phyloP scores from a whole-genome alignment of 805 yeast species.

The Saturnispora gosingensis region DNA sequence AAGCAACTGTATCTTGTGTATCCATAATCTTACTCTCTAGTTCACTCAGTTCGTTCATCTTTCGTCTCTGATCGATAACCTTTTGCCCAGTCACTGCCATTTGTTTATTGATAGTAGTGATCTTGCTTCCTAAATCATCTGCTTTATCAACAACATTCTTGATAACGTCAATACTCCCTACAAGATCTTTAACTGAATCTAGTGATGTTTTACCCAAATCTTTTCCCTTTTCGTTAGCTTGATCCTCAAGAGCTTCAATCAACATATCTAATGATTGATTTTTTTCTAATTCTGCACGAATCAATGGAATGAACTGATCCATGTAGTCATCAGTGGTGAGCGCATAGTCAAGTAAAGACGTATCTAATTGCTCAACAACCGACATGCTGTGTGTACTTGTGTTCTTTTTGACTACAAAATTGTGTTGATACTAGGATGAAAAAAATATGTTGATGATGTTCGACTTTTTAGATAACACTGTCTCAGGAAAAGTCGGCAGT shows the following conservation, averaged over 20 bases:
- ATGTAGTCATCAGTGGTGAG: constrained; percentile 57
- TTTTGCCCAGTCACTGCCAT: constrained; percentile 58
- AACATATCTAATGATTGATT: constrained; percentile 47
- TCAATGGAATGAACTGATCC: constrained; percentile 71
- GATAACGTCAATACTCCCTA: constrained; percentile 52
- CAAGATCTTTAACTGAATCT: constrained; percentile 46
- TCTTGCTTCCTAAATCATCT: constrained; percentile 42
- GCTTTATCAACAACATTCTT: constrained; percentile 52
- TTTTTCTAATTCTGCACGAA: constrained; percentile 49
- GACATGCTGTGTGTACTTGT: not conserved
- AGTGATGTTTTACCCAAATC: constrained; percentile 58
- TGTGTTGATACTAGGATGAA: not conserved
- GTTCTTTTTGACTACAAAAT: not conserved
- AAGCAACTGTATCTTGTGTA: constrained; percentile 56
- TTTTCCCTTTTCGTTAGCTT: constrained; percentile 50
- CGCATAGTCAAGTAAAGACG: constrained; percentile 26
- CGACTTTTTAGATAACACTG: not conserved
- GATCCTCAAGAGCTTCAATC: constrained; percentile 43
- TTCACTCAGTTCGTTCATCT: constrained; percentile 50
- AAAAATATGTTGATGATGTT: not conserved
- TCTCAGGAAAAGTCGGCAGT: not conserved
- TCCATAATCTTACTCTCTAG: constrained; percentile 60
- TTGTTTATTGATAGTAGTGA: constrained; percentile 46
- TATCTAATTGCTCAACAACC: not conserved
- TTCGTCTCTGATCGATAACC: constrained; percentile 52